A percentile compares a stretch with the other conserved stretches of the same genome.
phyloP scores from a whole-genome alignment of 805 yeast species.

The Teunomyces lycoperdinae region DNA sequence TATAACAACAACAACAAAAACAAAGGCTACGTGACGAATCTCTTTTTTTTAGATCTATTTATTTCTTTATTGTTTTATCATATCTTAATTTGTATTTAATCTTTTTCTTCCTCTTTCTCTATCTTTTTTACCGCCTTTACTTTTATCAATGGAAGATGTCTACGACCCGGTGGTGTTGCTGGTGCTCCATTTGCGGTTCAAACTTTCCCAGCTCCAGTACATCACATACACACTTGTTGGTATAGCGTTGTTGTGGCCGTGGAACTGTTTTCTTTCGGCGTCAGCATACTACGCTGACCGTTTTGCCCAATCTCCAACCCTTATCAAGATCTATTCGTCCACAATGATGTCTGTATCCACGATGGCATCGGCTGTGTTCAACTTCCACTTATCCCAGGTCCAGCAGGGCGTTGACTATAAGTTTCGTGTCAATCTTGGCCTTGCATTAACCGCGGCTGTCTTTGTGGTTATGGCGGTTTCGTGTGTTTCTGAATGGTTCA shows the following conservation, averaged over 20 bases:
- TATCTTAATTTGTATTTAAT: background rate
- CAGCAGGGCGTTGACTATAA: constrained; percentile 61
- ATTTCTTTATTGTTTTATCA: too few species aligned
- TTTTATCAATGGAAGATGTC: constrained; percentile 2
- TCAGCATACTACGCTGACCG: constrained; percentile 72
- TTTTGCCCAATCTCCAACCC: constrained; percentile 47
- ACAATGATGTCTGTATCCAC: constrained; percentile 90
- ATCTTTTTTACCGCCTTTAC: background rate
- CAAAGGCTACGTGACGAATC: too few species aligned
- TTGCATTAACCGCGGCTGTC: constrained; percentile 51
- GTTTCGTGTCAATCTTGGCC: constrained; percentile 58
- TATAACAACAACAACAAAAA: too few species aligned
- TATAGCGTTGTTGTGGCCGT: constrained; percentile 87
- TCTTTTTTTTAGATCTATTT: too few species aligned
- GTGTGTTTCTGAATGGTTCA: constrained; percentile 37
- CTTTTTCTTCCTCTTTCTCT: background rate
- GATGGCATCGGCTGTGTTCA: constrained; percentile 56
- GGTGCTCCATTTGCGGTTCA: constrained; percentile 8
- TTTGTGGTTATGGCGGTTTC: constrained; percentile 58
- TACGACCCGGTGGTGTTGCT: constrained; percentile 22
- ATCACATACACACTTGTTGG: constrained; percentile 67
- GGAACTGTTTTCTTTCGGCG: constrained; percentile 90
- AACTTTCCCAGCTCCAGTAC: constrained; percentile 42
- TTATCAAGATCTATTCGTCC: constrained; percentile 65
- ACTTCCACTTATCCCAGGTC: constrained; percentile 59